These are phyloP conservation scores for Kappamyces sp. DNA, from an alignment of 192 early-diverging fungal genomes.

Conservation along the genomic window DNA sequence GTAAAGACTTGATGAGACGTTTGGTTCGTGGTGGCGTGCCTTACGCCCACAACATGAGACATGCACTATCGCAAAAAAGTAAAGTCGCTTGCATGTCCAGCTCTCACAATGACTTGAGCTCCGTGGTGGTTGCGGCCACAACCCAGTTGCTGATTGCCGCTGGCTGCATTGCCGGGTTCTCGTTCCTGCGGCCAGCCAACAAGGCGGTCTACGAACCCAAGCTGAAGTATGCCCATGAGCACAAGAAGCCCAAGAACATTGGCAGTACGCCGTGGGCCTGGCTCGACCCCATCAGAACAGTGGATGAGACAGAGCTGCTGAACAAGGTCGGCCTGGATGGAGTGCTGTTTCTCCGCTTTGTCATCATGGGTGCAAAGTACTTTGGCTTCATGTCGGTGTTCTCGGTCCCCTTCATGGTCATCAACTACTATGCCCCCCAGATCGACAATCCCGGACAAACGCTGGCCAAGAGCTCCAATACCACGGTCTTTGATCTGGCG, in stretches of 20 bases:
- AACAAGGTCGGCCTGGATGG: constrained; percentile 39
- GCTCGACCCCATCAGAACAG: constrained; percentile 24
- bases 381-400: constrained; percentile 25
- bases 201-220: constrained; percentile 40
- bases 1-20: neutral
- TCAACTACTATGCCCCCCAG: constrained; percentile 22
- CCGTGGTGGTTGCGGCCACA: constrained; percentile 18
- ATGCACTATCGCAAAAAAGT: too few relatives aligned
- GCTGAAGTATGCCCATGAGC: constrained; percentile 27
- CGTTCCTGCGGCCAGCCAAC: constrained; percentile 34
- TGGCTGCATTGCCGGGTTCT: constrained; percentile 36
- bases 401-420: constrained; percentile 22
- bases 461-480: constrained; percentile 10
- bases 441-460: constrained; percentile 24
- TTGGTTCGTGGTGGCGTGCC: neutral
- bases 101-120: constrained; percentile 8
- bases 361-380: constrained; percentile 23
- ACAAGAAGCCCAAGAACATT: constrained; percentile 30
- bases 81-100: too few relatives aligned
- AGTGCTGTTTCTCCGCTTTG: constrained; percentile 44
- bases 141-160: constrained; percentile 20
- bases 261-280: constrained; percentile 23
- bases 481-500: constrained; percentile 21
- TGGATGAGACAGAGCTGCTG: constrained; percentile 26
- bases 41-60: neutral